Evolutionary conservation across 306 rosid species (phyloP), one percentile per base, ranked within the genome.

Genomic region (Alnus rubra): DNA sequence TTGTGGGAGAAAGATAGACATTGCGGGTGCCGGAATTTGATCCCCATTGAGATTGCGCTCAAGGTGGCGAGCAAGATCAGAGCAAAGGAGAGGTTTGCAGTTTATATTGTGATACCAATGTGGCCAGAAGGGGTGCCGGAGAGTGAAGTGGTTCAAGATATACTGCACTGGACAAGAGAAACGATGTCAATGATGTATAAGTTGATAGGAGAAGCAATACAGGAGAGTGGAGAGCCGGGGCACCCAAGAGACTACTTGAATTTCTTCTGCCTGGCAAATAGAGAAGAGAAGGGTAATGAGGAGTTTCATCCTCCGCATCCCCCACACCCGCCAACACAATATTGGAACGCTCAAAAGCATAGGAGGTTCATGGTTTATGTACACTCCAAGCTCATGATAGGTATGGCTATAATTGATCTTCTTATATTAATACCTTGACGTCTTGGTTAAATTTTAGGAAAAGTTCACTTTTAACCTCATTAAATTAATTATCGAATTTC

Each of bases 291-390:
- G 77, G 68, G 69, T 60, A 74, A 80, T 53, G 97, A 81, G 35
- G 99, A 95, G 59, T 88, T 77, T 68, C 76, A 91, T 76, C 88
- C 99, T 7, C 92, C 98, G 30, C 86, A 79, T 74, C 85, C 93
- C 77, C 99, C 98, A 18, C 85, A 84, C 33, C 86, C 64, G 31
- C 84, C 74, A 79, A 86, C 98, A 42, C 96, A 88, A 39, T 95
- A 95, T 63, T 93, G 93, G 93, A 88, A 81, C 75, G 92, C 98
- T 31, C 99, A 95, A 74, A 86, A 85, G 54, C 84, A 88, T 70
- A 88, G 98, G 82, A 93, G 99, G 87, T 93, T 95, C 87, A 93
- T 93, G 97, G 87, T 95, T 56, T 95, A 95, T 86, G 99, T 95
- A 55, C 98, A 95, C 83, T 93, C 99, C 82, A 95, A 95, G 89